Conservation (phyloP, 2,329 filamentous ascomycete species). For the Alternaria sp. region DNA sequence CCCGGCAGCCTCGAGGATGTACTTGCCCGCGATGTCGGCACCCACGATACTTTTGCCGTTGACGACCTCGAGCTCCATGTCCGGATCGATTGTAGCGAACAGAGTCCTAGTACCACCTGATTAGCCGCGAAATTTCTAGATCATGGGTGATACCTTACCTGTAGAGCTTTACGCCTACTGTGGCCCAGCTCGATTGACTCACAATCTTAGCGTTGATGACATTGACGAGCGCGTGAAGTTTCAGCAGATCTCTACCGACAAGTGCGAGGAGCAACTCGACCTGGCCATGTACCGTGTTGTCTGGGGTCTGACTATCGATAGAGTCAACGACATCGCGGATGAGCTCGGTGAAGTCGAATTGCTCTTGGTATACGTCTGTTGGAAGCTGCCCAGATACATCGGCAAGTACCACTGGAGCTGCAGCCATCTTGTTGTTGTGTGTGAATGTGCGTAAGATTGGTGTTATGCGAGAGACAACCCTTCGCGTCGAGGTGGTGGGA, state of each 20-base stretch:
- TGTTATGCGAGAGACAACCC: background rate
- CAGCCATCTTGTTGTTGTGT: background rate
- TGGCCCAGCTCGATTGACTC: background rate
- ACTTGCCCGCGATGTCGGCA: background rate
- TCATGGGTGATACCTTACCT: background rate
- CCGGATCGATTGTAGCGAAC: background rate
- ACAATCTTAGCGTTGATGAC: background rate
- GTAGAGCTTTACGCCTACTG: background rate
- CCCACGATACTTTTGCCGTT: background rate
- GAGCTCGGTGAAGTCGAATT: background rate
- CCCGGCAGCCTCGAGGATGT: background rate
- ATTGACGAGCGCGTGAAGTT: background rate
- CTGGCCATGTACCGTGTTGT: background rate
- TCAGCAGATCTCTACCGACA: background rate
- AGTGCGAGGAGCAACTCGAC: background rate
- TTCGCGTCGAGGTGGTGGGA: background rate
- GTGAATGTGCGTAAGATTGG: background rate
- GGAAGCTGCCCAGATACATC: background rate
- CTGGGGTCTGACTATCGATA: background rate
- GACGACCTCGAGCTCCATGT: background rate
- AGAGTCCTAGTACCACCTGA: background rate
- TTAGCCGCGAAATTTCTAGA: background rate
- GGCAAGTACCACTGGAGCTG: accelerated
- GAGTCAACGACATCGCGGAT: background rate
- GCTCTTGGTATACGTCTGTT: background rate